Base-by-base conservation (phyloP, 2,329 filamentous ascomycete genomes). In the Setomelanomma holmii region DNA sequence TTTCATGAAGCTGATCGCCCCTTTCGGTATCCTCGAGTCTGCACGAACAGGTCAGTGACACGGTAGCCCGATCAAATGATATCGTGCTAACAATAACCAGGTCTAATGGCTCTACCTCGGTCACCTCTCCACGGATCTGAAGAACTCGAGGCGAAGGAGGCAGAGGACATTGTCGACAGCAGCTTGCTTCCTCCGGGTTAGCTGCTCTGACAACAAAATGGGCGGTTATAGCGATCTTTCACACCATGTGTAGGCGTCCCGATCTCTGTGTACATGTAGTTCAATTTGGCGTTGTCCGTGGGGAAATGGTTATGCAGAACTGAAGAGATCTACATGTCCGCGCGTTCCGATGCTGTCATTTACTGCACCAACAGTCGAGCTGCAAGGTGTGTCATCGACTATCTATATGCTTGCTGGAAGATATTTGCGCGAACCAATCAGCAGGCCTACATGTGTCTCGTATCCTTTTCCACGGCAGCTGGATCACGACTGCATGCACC, bases 21-120 rank as follows among this genome's bases (percentile, higher is more conserved):
- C 93, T 11, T 99, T 98, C 74, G 95, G 95, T 71, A 96, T 99
- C 65, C 84, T 99, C 45, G 95, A 99, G 80, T 97, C 93, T 44
- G 92, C 93, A 45, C 87, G 95, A 56, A 98, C 95, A 51, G 95
- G 80, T 82, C 55, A 75, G 78, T 69, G n/a, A 11, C 44, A 51
- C 47, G 48, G 68, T 42, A 40, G 19, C 41, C 7, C 51, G 38
- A 35, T 21, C 20, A n/a, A 17, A 12, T 23, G 5, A 6, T 11
- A 27, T 22, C 22, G 14, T 34, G 36, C 49, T 71, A 58, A 66
- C 56, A 19, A 20, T 17, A 44, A 23, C n/a, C 48, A 81, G 79
- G 95, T 75, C 84, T 99, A 53, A 99, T 98, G 93, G 95, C 95
- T 41, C 83, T 99, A 61, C 95, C 95, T 51, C 89, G 95, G 63